Evolutionary conservation across 2,329 filamentous ascomycete genomes (phyloP).

Genomic region (Colletotrichum sp.): DNA sequence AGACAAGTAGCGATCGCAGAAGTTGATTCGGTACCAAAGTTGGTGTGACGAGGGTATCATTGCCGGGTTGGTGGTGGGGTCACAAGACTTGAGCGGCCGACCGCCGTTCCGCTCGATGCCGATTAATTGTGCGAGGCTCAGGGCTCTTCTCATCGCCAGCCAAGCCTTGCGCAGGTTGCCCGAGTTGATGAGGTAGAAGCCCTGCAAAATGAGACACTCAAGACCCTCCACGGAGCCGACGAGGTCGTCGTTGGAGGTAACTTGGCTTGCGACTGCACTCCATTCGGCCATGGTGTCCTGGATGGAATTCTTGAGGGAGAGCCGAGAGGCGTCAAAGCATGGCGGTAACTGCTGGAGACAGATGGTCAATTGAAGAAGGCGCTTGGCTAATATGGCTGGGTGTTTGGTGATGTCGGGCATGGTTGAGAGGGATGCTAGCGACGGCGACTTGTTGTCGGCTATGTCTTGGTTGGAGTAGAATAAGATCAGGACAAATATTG

Average conservation of each 20-base stretch:
- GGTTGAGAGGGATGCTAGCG: slow-evolving; percentile 24
- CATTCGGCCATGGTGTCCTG: slow-evolving; percentile 35
- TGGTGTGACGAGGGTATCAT: slow-evolving; percentile 4
- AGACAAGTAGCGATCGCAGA: slow-evolving; percentile 54
- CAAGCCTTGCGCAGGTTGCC: slow-evolving; percentile 61
- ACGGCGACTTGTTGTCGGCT: slow-evolving; percentile 35
- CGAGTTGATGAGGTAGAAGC: slow-evolving; percentile 54
- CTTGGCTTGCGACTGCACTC: slow-evolving; percentile 38
- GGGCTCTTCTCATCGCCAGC: slow-evolving; percentile 53
- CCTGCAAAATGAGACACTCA: slow-evolving; percentile 54
- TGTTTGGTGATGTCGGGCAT: slow-evolving; percentile 43
- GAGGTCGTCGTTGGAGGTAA: slow-evolving; percentile 58
- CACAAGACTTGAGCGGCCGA: slow-evolving; percentile 41
- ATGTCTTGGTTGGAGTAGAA: slow-evolving; percentile 33
- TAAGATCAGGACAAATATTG: slow-evolving; percentile 29
- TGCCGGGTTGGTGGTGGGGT: slow-evolving; percentile 37
- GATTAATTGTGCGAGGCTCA: slow-evolving; percentile 57
- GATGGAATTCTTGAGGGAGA: slow-evolving; percentile 28
- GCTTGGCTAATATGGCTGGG: slow-evolving; percentile 51
- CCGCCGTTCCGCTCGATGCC: slow-evolving; percentile 44
- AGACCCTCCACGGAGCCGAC: slow-evolving; percentile 57
- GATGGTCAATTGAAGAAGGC: slow-evolving; percentile 49
- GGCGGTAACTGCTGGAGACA: slow-evolving; percentile 52
- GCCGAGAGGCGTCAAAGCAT: slow-evolving; percentile 26
- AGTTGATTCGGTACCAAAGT: slow-evolving; percentile 56